Evolutionary conservation across 106 monocot species (phyloP), one percentile per base, ranked within the genome.

Genomic region (Gastrodia elata): DNA sequence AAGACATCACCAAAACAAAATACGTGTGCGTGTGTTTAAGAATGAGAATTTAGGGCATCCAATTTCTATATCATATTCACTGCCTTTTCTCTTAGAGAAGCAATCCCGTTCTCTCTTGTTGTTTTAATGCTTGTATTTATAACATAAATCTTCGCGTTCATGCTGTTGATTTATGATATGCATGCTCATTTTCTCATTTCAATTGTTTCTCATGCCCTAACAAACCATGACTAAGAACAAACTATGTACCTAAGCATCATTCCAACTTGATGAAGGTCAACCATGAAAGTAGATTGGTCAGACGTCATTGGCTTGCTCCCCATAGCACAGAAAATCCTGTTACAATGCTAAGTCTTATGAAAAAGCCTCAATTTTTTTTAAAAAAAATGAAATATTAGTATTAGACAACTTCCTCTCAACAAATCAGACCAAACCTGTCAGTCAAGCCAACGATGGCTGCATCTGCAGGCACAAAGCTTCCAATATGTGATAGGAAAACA

Each of bases 261-360:
- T 33, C 90, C 97, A 36, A 93, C 91, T 93, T 98, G 97, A 88
- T 98, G 97, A 80, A 98, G 91, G 82, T 98, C 97, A 68, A 98
- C 79, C 97, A 93, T 93, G 73, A 98, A 98, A 70, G 97, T 88
- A 69, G 97, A 98, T 74, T 93, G 93, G 56, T 91, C 93, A 38
- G 83, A 71, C 46, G 90, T 93, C 83, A 87, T 90, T 34, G 82
- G 75, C 61, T 91, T 98, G 76, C 86, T 88, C 61, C 93, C 97
- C 86, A 85, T 88, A 68, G 93, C 93, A 83, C 90, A 93, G 71
- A 98, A 93, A 55, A 98, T 98, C 81, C 97, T 97, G 68, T 44
- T 64, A 78, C 13, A 44, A 38, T 36, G 35, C 20, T 6, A 32
- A 38, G 18, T 14, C 65, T 65, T 33, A 68, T 18, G 39, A 13